Evolutionary conservation across 2,329 filamentous ascomycete species (phyloP), one percentile per base, ranked within the genome.

Genomic region (Nectriaceae sp.): DNA sequence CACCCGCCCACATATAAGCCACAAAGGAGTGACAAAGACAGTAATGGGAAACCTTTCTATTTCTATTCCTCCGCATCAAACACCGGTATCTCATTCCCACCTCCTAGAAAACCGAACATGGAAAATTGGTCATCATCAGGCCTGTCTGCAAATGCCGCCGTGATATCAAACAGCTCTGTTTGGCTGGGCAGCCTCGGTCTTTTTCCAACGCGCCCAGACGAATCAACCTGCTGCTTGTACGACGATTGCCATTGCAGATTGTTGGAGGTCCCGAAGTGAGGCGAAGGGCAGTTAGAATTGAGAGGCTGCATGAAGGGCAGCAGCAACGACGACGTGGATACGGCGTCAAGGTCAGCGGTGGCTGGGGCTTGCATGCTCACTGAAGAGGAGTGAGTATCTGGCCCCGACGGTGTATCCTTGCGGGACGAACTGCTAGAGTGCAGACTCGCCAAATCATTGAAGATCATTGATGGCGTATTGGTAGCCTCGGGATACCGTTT

Each of bases 381-480:
- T 6, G 37, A 20, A 18, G 8, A 21, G 20, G 16, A 21, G 15
- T 41, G 42, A 15, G 31, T 49, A 33, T 59, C 58, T 19, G 52
- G 47, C 5, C 54, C 56, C 42, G 58, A 58, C 4, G 58, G 54
- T 4, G 58, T 60, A 22, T 50, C 53, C 20, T 53, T 62, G 31
- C 57, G 57, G 21, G 59, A 62, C 16, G 58, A 63, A 21, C 42
- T 45, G 33, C 47, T 51, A 21, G 58, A 62, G 44, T 52, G 55
- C 13, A 56, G 49, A 40, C 57, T 60, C 3, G 60, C 56, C 3
- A 60, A 26, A 24, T 63, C 58, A 18, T 63, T 60, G 21, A 54
- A 62, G n/a, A 53, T 49, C 24, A 59, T 53, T 3, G 53, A 55
- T 2, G 60, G 55, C 20, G 60, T 62, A 10, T 4, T 42, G 6